These are phyloP conservation scores for Fistulina hepatica DNA, from an alignment of 1,284 basidiomycete species.

Conservation along the genomic window DNA sequence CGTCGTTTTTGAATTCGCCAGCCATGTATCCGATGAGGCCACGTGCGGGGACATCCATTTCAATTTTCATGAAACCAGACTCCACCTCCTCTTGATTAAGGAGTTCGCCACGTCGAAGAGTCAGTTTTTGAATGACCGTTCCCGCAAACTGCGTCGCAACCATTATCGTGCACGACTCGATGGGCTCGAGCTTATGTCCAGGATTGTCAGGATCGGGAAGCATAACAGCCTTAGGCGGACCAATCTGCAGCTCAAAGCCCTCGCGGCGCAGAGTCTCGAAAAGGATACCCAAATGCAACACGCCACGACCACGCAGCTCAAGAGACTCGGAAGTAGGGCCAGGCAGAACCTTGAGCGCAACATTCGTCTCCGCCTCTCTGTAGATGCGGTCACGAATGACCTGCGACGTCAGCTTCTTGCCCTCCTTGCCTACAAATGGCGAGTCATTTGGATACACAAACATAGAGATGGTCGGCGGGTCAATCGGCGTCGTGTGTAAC, in stretches of 20 bases:
- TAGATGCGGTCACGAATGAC: constrained; percentile 34
- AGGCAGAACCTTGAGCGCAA: constrained; percentile 35
- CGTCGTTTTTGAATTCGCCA: constrained; percentile 38
- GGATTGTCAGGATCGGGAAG: constrained; percentile 28
- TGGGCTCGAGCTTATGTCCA: constrained; percentile 29
- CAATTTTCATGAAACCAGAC: constrained; percentile 33
- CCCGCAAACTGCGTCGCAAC: constrained; percentile 35
- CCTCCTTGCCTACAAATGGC: constrained; percentile 32
- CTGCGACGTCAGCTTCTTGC: constrained; percentile 36
- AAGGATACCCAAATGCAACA: constrained; percentile 36
- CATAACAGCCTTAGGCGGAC: constrained; percentile 37
- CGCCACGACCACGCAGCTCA: constrained; percentile 36
- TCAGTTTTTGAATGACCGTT: constrained; percentile 35
- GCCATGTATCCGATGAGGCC: constrained; percentile 39
- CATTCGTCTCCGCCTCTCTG: constrained; percentile 38
- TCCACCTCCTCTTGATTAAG: constrained; percentile 18
- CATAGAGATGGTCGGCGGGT: constrained; percentile 38
- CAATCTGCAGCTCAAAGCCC: constrained; percentile 34
- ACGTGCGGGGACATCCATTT: constrained; percentile 35
- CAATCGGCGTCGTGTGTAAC: constrained; percentile 33
- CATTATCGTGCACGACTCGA: constrained; percentile 32
- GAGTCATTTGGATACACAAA: constrained; percentile 35
- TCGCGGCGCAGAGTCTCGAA: constrained; percentile 36
- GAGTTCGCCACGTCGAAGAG: constrained; percentile 36
- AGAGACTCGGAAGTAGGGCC: constrained; percentile 37